phyloP scores from a whole-genome alignment of 305 asterid species.

The Solanum chacoense region DNA sequence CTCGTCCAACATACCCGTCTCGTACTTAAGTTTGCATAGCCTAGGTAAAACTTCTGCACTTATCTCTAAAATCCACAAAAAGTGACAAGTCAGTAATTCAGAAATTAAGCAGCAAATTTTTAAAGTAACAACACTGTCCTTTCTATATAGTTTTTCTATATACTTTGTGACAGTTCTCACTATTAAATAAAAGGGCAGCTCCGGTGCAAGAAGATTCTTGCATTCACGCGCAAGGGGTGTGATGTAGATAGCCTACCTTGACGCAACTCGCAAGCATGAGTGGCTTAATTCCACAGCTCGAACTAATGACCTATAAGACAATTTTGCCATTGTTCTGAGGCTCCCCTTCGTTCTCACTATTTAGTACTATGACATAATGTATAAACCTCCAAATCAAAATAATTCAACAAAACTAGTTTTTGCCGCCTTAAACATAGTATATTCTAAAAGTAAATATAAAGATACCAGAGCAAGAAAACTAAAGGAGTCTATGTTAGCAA shows the following conservation, averaged over 20 bases:
- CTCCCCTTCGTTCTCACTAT: neutral
- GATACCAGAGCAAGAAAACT: neutral
- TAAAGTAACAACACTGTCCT: neutral
- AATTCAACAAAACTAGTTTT: neutral
- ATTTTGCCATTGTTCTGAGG: neutral
- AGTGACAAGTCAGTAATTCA: neutral
- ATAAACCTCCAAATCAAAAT: neutral
- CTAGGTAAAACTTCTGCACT: constrained; percentile 34
- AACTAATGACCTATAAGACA: neutral
- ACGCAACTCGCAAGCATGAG: neutral
- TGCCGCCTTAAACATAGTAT: neutral
- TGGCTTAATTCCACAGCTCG: neutral
- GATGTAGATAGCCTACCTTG: neutral
- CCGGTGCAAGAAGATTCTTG: neutral
- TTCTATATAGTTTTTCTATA: neutral
- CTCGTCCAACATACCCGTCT: constrained; percentile 31
- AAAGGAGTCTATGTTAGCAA: neutral
- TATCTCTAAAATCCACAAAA: constrained; percentile 23
- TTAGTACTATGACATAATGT: neutral
- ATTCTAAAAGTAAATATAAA: neutral
- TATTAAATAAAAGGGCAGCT: neutral
- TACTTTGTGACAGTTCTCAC: neutral
- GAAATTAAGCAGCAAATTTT: neutral
- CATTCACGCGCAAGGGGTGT: neutral
- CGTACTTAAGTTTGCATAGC: constrained; percentile 35